Evolutionary conservation across 805 yeast genomes (phyloP), one percentile per base, ranked within the genome.

Genomic region (Barnettozyma vustinii): DNA sequence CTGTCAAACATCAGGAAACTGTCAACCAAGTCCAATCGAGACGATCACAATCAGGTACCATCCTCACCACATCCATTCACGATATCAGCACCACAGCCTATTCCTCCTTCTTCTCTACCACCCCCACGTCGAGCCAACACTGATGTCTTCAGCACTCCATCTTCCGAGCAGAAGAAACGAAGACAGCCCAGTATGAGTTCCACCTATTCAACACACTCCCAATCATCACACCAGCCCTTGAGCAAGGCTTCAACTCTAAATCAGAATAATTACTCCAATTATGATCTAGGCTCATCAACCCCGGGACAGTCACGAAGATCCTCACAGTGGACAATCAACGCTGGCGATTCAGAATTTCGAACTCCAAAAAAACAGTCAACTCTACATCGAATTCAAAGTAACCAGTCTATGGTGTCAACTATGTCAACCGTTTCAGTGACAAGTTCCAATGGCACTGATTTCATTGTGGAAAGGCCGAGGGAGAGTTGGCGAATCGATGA

Each of bases 401-500:
- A 56, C 26, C 49, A 44, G 12, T 59, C 62, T 0, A 30, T 44
- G 37, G 26, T 37, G 9, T 48, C 51, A 4, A 19, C 9, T 18
- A 12, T 18, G n/a, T 42, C 51, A 4, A 36, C 52, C 12, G 47
- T 55, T 12, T 47, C 55, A 16, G 47, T 19, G 12, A 27, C 27
- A 9, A 40, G 42, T 13, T 45, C 33, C 5, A 54, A 47, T 8
- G 44, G 30, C 5, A 46, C 45, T 2, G 60, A 59, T 27, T 54
- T 56, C 32, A 50, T 56, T 16, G 64, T 87, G 44, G 91, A 86
- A 46, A 83, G 77, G 59, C 96, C 97, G 0, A 65, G 69, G 8
- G 80, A 84, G 55, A 79, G 75, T 10, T 69, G 72, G 53, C 88
- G 81, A 53, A 79, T 91, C 18, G 92, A 88, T 57, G 71, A 75